Conservation (phyloP, 257 asterid genomes). For the Craterostigma plantagineum region DNA sequence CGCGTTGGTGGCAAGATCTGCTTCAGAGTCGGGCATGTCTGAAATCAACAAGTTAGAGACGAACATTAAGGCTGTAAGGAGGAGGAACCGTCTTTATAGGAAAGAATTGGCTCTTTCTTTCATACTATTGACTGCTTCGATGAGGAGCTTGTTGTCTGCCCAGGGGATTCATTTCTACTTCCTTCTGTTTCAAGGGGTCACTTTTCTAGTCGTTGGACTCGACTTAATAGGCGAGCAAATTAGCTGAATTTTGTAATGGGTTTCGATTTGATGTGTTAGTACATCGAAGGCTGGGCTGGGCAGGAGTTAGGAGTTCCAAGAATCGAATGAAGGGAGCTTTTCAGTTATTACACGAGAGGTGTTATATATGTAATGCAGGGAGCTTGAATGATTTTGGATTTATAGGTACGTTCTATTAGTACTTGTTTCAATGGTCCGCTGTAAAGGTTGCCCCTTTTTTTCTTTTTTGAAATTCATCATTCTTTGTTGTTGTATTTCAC, state of each 20-base stretch:
- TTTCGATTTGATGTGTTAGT: no score
- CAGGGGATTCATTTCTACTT: slow-evolving; percentile 85
- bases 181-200: slow-evolving; percentile 78
- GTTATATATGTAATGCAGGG: no score
- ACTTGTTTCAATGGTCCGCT: neutral
- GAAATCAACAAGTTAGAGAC: slow-evolving; percentile 48
- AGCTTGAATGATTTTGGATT: no score
- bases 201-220: slow-evolving; percentile 74
- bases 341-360: no score
- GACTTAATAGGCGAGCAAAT: slow-evolving; percentile 86
- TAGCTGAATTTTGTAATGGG: neutral
- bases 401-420: no score
- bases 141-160: slow-evolving; percentile 82
- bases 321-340: no score
- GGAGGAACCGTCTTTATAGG: slow-evolving; percentile 54
- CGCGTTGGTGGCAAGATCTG: slow-evolving; percentile 28
- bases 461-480: neutral
- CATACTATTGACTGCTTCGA: slow-evolving; percentile 61
- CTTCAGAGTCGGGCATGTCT: slow-evolving; percentile 54
- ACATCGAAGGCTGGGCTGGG: no score
- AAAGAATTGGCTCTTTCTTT: slow-evolving; percentile 77
- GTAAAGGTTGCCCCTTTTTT: neutral
- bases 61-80: slow-evolving; percentile 24
- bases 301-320: no score
- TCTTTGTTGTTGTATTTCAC: neutral